Conservation (phyloP, 345 rosid species). For the Aquilaria malaccensis region DNA sequence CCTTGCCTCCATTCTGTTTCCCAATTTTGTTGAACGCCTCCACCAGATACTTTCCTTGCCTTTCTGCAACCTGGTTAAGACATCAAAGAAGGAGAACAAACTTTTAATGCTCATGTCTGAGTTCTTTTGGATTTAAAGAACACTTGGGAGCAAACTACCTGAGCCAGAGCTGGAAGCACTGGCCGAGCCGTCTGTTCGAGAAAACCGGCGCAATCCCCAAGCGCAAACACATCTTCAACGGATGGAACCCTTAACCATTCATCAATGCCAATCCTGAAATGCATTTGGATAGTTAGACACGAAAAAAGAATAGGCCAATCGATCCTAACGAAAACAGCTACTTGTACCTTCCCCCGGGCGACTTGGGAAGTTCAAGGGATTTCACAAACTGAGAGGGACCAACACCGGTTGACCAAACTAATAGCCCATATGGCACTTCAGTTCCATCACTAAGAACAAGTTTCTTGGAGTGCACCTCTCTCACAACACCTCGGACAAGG, state of each 20-base stretch:
- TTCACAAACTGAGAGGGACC: constrained; percentile 68
- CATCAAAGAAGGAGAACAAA: background rate
- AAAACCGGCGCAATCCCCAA: constrained; percentile 74
- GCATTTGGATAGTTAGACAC: background rate
- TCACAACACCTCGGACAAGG: constrained; percentile 47
- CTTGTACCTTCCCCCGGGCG: constrained; percentile 64
- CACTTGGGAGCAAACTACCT: constrained; percentile 25
- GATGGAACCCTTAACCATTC: constrained; percentile 53
- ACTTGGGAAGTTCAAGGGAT: constrained; percentile 45
- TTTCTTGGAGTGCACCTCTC: constrained; percentile 46
- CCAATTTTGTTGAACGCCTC: constrained; percentile 44
- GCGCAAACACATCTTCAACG: constrained; percentile 57
- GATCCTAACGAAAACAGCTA: background rate
- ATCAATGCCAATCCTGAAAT: constrained; percentile 54
- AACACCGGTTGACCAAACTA: constrained; percentile 96
- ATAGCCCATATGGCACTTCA: constrained; percentile 69
- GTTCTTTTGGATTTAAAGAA: background rate
- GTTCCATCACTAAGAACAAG: constrained; percentile 52
- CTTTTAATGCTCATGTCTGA: background rate
- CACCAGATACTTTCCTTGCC: constrained; percentile 60
- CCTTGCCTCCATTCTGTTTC: constrained; percentile 46
- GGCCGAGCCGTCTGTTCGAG: constrained; percentile 63
- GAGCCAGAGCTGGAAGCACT: constrained; percentile 72
- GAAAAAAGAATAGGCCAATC: background rate
- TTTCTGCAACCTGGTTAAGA: constrained; percentile 51